Evolutionary conservation across 2,329 filamentous ascomycete genomes (phyloP).

Genomic region (Neocatenulostroma microsporum): DNA sequence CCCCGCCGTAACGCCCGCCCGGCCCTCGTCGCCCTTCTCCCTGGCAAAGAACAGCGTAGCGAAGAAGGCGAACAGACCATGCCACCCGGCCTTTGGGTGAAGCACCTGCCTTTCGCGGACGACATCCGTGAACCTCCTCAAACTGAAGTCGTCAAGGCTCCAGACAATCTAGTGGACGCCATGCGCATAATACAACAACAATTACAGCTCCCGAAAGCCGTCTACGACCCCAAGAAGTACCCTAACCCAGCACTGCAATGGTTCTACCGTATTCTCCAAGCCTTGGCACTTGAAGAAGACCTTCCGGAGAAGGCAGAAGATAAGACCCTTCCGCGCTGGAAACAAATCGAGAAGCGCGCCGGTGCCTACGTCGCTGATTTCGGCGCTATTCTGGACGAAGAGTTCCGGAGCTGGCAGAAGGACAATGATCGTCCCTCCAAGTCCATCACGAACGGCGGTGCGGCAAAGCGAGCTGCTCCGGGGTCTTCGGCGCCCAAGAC

Average conservation of each 20-base stretch:
- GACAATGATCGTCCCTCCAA: conserved; percentile 31
- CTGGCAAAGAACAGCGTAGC: conserved; percentile 60
- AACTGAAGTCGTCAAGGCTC: conserved; percentile 47
- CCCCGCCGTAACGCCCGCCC: conserved; percentile 73
- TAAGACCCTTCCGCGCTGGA: conserved; percentile 73
- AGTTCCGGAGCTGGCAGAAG: conserved; percentile 39
- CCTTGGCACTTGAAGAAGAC: conserved; percentile 85
- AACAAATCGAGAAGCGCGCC: conserved; percentile 81
- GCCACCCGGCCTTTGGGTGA: conserved; percentile 80
- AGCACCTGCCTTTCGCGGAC: conserved; percentile 80
- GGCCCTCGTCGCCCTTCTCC: conserved; percentile 70
- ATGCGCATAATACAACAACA: conserved; percentile 82
- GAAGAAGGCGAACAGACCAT: conserved; percentile 61
- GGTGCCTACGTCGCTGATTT: conserved; percentile 73
- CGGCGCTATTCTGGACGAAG: conserved; percentile 59
- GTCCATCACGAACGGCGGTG: conserved; percentile 33
- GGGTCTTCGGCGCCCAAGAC: conserved; percentile 11
- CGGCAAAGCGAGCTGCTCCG: conserved; percentile 37
- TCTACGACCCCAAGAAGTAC: conserved; percentile 79
- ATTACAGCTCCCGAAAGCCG: conserved; percentile 75
- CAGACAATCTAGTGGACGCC: conserved; percentile 65
- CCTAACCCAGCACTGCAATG: conserved; percentile 82
- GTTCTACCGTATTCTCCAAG: conserved; percentile 93
- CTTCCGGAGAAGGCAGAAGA: conserved; percentile 67
- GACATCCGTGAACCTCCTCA: conserved; percentile 73